phyloP scores from a whole-genome alignment of 345 rosid genomes.

The Hibiscus mutabilis region DNA sequence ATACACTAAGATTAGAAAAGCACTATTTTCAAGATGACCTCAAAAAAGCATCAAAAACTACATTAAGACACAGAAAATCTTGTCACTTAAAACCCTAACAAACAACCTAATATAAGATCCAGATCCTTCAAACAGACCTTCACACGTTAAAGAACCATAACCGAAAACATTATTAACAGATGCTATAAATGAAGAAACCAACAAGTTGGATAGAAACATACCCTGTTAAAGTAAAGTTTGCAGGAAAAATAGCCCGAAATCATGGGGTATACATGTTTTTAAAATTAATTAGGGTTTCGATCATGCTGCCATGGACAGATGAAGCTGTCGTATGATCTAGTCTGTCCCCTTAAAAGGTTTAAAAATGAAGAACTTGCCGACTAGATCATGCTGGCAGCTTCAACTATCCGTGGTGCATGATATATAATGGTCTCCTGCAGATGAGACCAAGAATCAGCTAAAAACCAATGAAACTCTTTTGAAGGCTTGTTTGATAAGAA shows the following conservation, averaged over 20 bases:
- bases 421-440: neutral
- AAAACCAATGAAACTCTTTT: neutral
- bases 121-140: slow-evolving; percentile 15
- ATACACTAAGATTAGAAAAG: neutral
- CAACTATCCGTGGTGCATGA: slow-evolving; percentile 39
- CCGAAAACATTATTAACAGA: neutral
- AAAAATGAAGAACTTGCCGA: neutral
- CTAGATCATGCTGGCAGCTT: slow-evolving; percentile 92
- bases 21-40: slow-evolving; percentile 13
- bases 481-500: slow-evolving; percentile 21
- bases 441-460: neutral
- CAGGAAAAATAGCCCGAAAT: neutral
- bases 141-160: slow-evolving; percentile 13
- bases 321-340: slow-evolving; percentile 68
- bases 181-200: neutral
- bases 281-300: neutral
- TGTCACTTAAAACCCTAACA: slow-evolving; percentile 29
- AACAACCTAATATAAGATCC: slow-evolving; percentile 17
- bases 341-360: slow-evolving; percentile 17
- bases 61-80: slow-evolving; percentile 13
- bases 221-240: slow-evolving; percentile 10
- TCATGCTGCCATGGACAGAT: slow-evolving; percentile 42
- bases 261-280: neutral
- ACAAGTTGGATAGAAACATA: neutral
- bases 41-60: slow-evolving; percentile 26